These are phyloP conservation scores for Candolleomyces efflorescens DNA, from an alignment of 768 basidiomycete genomes.

Conservation along the genomic window DNA sequence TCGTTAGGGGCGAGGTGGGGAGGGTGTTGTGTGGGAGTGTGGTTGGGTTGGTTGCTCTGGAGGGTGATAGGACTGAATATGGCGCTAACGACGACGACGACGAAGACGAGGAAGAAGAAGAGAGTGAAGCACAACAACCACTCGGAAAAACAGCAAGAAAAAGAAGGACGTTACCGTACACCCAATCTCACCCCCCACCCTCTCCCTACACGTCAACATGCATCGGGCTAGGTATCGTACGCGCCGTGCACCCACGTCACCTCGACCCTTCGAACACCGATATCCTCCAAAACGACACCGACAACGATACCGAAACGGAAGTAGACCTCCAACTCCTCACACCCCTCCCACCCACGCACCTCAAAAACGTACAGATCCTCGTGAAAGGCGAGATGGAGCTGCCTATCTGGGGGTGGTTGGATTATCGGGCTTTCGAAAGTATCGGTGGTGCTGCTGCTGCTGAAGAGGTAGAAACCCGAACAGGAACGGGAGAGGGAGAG, in stretches of 20 bases:
- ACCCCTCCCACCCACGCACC: conserved; percentile 51
- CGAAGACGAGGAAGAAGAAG: conserved; percentile 7
- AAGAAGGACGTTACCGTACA: conserved; percentile 45
- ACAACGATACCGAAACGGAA: not conserved
- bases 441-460: too few relatives aligned
- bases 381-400: conserved; percentile 89
- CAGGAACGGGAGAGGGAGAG: conserved; percentile 18
- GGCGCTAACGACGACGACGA: conserved; percentile 14
- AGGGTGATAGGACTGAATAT: not conserved
- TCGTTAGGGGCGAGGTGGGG: conserved; percentile 62
- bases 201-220: conserved; percentile 59
- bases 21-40: conserved; percentile 77
- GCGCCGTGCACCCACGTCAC: conserved; percentile 35
- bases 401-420: conserved; percentile 84
- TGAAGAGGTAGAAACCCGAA: not conserved
- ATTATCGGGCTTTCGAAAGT: conserved; percentile 45
- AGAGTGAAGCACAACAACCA: not conserved
- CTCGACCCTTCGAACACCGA: not conserved
- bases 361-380: conserved; percentile 44
- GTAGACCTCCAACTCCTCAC: conserved; percentile 68
- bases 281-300: too few relatives aligned
- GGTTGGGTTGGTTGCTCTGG: conserved; percentile 66
- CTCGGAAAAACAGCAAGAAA: not conserved
- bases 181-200: conserved; percentile 50
- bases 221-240: conserved; percentile 74